Percentiles rank a stretch among this genome's conserved stretches.
Evolutionary conservation across 164 flowering plant species (phyloP).

Genomic region (Berberis thunbergii): DNA sequence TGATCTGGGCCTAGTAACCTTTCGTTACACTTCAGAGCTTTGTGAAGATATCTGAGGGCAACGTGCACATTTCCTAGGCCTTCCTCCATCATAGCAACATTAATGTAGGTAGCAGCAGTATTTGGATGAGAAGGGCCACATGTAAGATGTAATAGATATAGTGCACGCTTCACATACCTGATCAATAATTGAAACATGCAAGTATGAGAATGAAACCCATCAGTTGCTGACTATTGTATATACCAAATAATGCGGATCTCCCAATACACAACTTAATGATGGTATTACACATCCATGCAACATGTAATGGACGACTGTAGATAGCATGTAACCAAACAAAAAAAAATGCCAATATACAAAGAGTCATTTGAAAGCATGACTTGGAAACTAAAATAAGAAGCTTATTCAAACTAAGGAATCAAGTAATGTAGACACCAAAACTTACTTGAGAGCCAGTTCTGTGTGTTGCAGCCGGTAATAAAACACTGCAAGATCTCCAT

Average conservation of each 20-base stretch:
- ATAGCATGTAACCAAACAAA: no score
- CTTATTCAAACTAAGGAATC: background rate
- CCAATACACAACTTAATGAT: background rate
- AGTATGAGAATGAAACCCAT: background rate
- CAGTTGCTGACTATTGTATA: background rate
- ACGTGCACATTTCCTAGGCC: constrained; percentile 98
- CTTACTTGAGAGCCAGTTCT: constrained; percentile 95
- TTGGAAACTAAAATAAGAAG: background rate
- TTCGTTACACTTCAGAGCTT: constrained; percentile 96
- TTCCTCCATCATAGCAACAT: constrained; percentile 99
- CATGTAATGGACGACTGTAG: no score
- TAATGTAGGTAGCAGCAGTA: constrained; percentile 98
- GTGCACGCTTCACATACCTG: constrained; percentile 95
- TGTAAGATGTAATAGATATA: constrained; percentile 89
- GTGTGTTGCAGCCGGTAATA: constrained; percentile 98
- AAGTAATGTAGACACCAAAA: constrained; percentile 3
- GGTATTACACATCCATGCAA: background rate
- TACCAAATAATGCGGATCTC: background rate
- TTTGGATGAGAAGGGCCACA: constrained; percentile 99
- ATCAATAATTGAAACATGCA: constrained; percentile 13
- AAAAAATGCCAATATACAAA: background rate
- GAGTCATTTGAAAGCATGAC: background rate
- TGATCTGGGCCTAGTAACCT: constrained; percentile 95
- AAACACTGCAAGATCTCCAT: constrained; percentile 99
- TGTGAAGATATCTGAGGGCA: constrained; percentile 96